Percentiles rank a stretch among this genome's conserved stretches.
These are phyloP conservation scores for Oryza australiensis DNA, from an alignment of 176 grass and related monocot genomes.

Conservation along the genomic window DNA sequence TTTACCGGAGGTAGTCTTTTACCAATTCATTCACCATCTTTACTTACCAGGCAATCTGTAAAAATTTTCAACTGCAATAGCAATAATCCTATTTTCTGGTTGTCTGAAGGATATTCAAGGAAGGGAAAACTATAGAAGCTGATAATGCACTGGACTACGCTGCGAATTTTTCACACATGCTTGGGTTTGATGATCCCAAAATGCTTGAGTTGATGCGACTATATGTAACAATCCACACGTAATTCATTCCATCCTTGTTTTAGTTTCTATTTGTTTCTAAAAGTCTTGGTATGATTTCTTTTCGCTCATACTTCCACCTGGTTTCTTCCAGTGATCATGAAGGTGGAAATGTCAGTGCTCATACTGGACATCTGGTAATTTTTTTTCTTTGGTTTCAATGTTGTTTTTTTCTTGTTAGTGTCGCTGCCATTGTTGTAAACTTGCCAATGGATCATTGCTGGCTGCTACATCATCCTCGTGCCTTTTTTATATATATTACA, in stretches of 20 bases:
- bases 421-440: constrained; percentile 8
- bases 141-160: constrained; percentile 84
- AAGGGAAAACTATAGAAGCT: constrained; percentile 68
- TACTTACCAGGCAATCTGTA: neutral
- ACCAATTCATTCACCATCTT: neutral
- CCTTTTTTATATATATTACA: neutral
- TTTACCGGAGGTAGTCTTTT: constrained; percentile 81
- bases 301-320: neutral
- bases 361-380: constrained; percentile 96
- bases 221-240: constrained; percentile 98
- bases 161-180: constrained; percentile 97
- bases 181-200: constrained; percentile 95
- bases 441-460: neutral
- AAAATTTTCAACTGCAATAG: constrained; percentile 6
- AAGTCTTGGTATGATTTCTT: constrained; percentile 20
- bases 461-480: neutral
- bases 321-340: constrained; percentile 85
- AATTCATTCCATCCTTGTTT: constrained; percentile 32
- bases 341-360: constrained; percentile 98
- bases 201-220: constrained; percentile 98
- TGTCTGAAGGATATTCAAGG: constrained; percentile 78
- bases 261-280: constrained; percentile 27
- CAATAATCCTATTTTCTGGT: constrained; percentile 27
- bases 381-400: constrained; percentile 18
- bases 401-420: constrained; percentile 12